These are phyloP conservation scores for Blastocystis sp. DNA, from an alignment of 352 stramenopile genomes.

Conservation along the genomic window DNA sequence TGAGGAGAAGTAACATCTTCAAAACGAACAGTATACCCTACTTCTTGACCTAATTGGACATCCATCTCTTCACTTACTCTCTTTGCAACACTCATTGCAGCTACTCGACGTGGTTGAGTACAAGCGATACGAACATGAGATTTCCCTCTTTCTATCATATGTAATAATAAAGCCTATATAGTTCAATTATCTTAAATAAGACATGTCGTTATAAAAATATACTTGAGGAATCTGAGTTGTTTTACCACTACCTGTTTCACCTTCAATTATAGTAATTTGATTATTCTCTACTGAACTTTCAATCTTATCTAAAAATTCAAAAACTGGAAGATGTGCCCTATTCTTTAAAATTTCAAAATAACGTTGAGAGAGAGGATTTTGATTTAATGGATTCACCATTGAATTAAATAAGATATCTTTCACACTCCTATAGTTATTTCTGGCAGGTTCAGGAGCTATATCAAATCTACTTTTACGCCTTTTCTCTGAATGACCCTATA, in stretches of 20 bases:
- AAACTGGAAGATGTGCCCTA: slow-evolving; percentile 67
- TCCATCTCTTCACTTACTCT: slow-evolving; percentile 48
- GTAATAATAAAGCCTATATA: slow-evolving; percentile 22
- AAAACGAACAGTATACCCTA: slow-evolving; percentile 98
- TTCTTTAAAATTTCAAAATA: slow-evolving; percentile 70
- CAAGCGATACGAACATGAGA: slow-evolving; percentile 28
- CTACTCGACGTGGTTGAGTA: slow-evolving; percentile 31
- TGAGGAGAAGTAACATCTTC: slow-evolving; percentile 69
- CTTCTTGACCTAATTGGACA: slow-evolving; percentile 76
- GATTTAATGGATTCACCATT: slow-evolving; percentile 67
- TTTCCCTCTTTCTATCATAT: slow-evolving; percentile 4
- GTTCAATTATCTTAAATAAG: no score
- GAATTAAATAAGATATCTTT: slow-evolving; percentile 31
- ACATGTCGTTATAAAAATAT: neutral
- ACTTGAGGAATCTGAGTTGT: slow-evolving; percentile 40
- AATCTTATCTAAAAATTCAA: slow-evolving; percentile 64
- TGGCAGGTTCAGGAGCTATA: no score
- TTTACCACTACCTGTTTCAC: slow-evolving; percentile 41
- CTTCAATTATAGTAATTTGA: slow-evolving; percentile 60
- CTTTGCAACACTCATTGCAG: slow-evolving; percentile 18
- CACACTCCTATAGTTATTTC: slow-evolving; percentile 4
- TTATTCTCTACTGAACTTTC: slow-evolving; percentile 56
- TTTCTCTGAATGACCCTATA: no score
- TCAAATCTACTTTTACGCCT: no score
- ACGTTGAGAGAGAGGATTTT: slow-evolving; percentile 57